Evolutionary conservation across 805 yeast genomes (phyloP).

Genomic region (Blastobotrys mokoenaii): DNA sequence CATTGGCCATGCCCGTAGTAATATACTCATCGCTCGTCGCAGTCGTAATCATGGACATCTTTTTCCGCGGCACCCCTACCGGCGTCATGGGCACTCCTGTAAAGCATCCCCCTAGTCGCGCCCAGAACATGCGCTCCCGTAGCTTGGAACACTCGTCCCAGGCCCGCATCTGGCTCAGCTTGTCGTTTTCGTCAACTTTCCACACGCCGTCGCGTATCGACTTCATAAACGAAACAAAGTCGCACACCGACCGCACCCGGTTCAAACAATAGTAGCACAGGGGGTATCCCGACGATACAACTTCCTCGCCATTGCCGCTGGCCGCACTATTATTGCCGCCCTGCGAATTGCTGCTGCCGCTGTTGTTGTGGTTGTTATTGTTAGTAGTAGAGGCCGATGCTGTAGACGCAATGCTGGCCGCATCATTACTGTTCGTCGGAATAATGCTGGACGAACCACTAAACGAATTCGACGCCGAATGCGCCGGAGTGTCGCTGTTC

Average conservation of each 20-base stretch:
- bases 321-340: conserved; percentile 6
- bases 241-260: conserved; percentile 75
- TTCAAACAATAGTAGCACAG: conserved; percentile 76
- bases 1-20: not conserved
- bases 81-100: not conserved
- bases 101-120: conserved; percentile 51
- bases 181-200: conserved; percentile 43
- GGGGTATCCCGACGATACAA: conserved; percentile 42
- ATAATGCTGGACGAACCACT: not conserved
- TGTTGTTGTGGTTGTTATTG: conserved; percentile 1
- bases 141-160: conserved; percentile 61
- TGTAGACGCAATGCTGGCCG: too few species aligned
- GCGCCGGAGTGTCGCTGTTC: conserved; percentile 3
- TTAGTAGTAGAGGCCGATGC: not conserved
- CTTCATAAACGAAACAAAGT: conserved; percentile 68
- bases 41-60: not conserved
- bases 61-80: too few species aligned
- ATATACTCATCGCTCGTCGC: not conserved
- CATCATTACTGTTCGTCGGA: too few species aligned
- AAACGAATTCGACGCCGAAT: conserved; percentile 3
- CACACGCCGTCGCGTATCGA: conserved; percentile 52
- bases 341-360: not conserved
- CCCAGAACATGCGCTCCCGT: conserved; percentile 72
- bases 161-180: conserved; percentile 34
- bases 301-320: conserved; percentile 14